Percentiles rank a stretch among this genome's conserved stretches.
phyloP scores from a whole-genome alignment of 2,329 filamentous ascomycete genomes.

The Sporothrix inflata region DNA sequence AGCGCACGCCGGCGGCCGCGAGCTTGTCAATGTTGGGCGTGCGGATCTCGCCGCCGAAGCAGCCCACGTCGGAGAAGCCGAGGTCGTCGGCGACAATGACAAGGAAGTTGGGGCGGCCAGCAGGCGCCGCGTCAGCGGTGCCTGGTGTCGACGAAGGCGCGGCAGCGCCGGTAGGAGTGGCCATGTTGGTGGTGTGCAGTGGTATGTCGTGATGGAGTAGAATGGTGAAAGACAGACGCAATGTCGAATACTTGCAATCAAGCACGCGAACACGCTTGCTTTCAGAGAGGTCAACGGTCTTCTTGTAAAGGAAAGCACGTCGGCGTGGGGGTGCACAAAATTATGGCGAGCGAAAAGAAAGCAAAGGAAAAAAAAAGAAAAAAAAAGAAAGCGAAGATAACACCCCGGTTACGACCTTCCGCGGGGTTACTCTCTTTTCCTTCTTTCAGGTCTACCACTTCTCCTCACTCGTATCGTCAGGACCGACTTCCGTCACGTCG shows the following conservation, averaged over 20 bases:
- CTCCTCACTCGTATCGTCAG: background rate
- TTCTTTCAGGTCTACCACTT: too few relatives aligned
- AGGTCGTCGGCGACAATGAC: slow-evolving; percentile 24
- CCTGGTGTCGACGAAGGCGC: too few relatives aligned
- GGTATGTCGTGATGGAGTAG: background rate
- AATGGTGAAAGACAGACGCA: background rate
- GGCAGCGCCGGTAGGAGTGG: background rate
- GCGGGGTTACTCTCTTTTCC: background rate
- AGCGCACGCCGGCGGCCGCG: background rate
- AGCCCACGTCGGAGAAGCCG: slow-evolving; percentile 16
- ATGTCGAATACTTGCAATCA: background rate
- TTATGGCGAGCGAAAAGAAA: background rate
- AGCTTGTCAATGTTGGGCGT: slow-evolving; percentile 19
- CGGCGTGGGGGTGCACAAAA: background rate
- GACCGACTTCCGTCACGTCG: background rate
- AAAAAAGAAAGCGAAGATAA: too few relatives aligned
- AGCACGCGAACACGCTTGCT: background rate
- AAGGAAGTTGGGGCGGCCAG: slow-evolving; percentile 11
- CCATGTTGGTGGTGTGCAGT: background rate
- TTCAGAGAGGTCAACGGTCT: background rate
- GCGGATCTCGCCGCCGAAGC: slow-evolving; percentile 16
- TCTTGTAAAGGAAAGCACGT: background rate
- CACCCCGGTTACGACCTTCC: background rate
- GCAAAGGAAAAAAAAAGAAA: background rate
- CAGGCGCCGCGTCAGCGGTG: too few relatives aligned